Conservation (phyloP, 169 alveolate species). For the Nephromyces sp. region DNA sequence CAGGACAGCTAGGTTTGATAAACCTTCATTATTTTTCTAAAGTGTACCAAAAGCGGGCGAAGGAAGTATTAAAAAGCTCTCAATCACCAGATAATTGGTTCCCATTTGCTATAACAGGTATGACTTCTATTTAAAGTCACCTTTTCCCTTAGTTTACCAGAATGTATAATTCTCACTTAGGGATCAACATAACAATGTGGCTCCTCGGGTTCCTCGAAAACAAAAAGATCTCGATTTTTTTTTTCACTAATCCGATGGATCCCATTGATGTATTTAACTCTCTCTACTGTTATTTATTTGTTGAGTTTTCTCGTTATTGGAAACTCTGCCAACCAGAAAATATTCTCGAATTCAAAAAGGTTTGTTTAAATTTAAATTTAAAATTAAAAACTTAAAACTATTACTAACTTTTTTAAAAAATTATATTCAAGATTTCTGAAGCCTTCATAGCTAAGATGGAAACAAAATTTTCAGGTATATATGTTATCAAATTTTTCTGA, state of each 20-base stretch:
- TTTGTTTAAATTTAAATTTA: no score
- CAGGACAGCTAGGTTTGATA: not conserved
- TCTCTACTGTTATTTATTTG: not conserved
- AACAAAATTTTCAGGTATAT: no score
- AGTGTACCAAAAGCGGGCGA: constrained; percentile 1
- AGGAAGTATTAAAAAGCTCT: constrained; percentile 1
- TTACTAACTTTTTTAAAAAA: no score
- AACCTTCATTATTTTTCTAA: not conserved
- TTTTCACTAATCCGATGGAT: not conserved
- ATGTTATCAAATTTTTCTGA: no score
- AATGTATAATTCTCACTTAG: not conserved
- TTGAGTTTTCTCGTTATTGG: constrained; percentile 4
- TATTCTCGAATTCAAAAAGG: constrained; percentile 5
- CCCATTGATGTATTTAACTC: not conserved
- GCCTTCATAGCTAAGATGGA: no score
- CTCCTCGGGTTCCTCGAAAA: not conserved
- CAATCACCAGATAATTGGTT: not conserved
- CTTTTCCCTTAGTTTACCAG: not conserved
- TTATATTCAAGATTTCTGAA: no score
- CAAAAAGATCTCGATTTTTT: not conserved
- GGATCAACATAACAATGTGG: constrained; percentile 6
- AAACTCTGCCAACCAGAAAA: not conserved
- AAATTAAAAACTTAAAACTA: no score
- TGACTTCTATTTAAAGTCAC: no score
- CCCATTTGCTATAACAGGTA: constrained; percentile 5